Evolutionary conservation across 257 asterid genomes (phyloP).

Genomic region (Nicotiana noctiflora): DNA sequence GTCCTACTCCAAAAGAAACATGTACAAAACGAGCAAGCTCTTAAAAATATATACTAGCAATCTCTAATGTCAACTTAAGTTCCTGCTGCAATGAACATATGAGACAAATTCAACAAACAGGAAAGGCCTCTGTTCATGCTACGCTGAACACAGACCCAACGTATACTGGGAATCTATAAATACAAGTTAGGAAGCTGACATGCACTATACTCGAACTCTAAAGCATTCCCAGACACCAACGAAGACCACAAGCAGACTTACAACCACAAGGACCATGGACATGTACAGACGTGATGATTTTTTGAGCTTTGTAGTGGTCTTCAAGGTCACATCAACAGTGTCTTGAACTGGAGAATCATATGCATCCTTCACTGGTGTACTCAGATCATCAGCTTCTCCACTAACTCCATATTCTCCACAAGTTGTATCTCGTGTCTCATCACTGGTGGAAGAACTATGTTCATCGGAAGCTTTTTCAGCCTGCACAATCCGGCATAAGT

Average conservation of each 20-base stretch:
- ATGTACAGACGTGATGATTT: slow-evolving; percentile 19
- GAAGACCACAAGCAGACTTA: slow-evolving; percentile 32
- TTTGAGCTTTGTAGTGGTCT: slow-evolving; percentile 5
- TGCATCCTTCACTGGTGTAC: slow-evolving; percentile 3
- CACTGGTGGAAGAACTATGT: neutral
- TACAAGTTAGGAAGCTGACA: neutral
- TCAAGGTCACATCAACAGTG: slow-evolving; percentile 7
- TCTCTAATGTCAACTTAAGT: neutral
- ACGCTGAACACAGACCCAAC: neutral
- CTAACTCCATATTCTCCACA: slow-evolving; percentile 9
- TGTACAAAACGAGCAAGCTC: slow-evolving; percentile 2
- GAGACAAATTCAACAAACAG: neutral
- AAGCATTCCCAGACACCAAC: slow-evolving; percentile 32
- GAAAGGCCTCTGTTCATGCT: neutral
- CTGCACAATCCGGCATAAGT: slow-evolving; percentile 36
- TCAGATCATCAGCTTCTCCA: slow-evolving; percentile 7
- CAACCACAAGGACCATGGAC: slow-evolving; percentile 40
- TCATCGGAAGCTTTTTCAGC: slow-evolving; percentile 22
- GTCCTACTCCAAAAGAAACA: neutral
- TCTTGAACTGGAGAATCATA: slow-evolving; percentile 8
- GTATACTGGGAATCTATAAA: neutral
- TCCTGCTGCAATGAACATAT: neutral
- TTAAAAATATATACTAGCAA: neutral
- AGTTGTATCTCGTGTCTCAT: slow-evolving; percentile 19
- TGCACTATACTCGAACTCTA: neutral